These are phyloP conservation scores for Carex kokanica DNA, from an alignment of 176 grass and related monocot genomes.

Conservation along the genomic window DNA sequence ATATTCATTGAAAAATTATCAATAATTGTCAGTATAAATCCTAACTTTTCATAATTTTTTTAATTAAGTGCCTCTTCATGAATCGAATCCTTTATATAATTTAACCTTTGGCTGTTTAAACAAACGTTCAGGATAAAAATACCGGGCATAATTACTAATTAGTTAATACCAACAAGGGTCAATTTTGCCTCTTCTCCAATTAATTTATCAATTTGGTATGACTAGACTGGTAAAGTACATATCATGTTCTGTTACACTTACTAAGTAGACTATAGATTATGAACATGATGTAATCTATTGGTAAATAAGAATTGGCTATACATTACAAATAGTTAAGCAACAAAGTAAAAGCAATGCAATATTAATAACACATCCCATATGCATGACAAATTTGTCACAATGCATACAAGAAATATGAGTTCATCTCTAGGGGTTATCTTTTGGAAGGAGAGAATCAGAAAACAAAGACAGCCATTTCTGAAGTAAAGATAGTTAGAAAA, in stretches of 20 bases:
- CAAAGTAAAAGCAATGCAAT: neutral
- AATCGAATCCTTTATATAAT: neutral
- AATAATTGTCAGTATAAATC: neutral
- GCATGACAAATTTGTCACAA: neutral
- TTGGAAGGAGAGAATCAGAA: neutral
- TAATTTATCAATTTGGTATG: neutral
- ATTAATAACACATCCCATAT: neutral
- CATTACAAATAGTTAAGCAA: neutral
- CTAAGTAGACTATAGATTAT: neutral
- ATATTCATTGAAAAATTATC: neutral
- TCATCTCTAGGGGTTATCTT: slow-evolving; percentile 4
- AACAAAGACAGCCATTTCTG: neutral
- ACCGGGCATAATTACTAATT: neutral
- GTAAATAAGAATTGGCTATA: neutral
- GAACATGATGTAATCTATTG: neutral
- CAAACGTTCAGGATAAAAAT: neutral
- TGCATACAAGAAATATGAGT: neutral
- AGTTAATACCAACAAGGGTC: neutral
- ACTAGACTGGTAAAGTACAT: neutral
- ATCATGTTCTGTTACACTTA: neutral
- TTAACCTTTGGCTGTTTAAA: neutral
- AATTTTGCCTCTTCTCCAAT: neutral
- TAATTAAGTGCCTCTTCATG: neutral
- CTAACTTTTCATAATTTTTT: neutral
- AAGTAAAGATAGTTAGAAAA: neutral